Base-by-base conservation (phyloP, 345 rosid genomes). In the Leavenworthia alabamica region DNA sequence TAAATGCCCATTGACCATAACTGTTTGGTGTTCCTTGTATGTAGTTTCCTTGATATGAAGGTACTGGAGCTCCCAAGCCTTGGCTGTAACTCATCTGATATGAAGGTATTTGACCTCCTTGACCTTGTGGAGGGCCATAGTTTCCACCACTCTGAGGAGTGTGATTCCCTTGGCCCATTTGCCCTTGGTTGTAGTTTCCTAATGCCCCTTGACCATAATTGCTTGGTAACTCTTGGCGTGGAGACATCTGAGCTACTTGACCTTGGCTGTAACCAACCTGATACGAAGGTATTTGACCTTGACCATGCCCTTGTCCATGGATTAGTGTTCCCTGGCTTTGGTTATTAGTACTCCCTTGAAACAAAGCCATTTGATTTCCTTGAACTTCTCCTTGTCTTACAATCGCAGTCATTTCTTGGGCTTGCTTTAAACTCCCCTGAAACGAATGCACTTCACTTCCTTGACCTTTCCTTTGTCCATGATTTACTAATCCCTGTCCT, bases 191-290 rank as follows among this genome's bases (percentile, higher is more conserved):
- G 45, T 67, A 71, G 49, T 66, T 68, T 12, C 66, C 74, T 44
- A 45, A 58, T 29, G 80, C 19, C 3, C 65, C 65, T 56, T 37
- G 74, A 56, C 74, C 44, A 33, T 66, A 64, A 58, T 60, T 77
- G 40, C 73, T 73, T 29, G 56, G 79, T 17, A 74, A n/a, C 23
- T 43, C 68, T 53, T 67, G 79, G 15, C 62, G 53, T 50, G 75
- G 40, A 39, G 78, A 71, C 55, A 42, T 66, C 54, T 68, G 74
- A 50, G 54, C 60, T 51, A 69, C 81, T 62, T 71, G 90, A 53
- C 62, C 80, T 67, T 67, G 89, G 71, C 60, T 72, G 42, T 67
- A 69, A 40, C 60, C 62, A 15, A 77, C 76, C 72, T 76, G 79
- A 56, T 58, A 45, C 2, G 78, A 40, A 13, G 78, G 72, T 51